Base-by-base conservation (phyloP, 257 asterid genomes). In the Solanum rostratum region DNA sequence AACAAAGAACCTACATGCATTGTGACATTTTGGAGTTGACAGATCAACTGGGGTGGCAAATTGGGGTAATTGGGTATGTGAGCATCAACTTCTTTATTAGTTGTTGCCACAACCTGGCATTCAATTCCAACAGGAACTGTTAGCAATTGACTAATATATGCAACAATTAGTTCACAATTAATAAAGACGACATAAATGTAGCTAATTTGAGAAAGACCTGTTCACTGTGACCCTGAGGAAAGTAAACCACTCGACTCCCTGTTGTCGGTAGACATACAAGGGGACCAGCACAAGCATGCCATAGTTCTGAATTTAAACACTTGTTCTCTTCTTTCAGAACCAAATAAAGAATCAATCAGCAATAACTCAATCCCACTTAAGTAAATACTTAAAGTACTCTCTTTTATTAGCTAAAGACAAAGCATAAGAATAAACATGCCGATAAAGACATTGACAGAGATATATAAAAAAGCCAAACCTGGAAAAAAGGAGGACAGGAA, bases 251-350 rank as follows among this genome's bases (percentile, higher is more conserved):
- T 2, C 99, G 97, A 83, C 95, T 92, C 55, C 99, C 99, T 22
- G 91, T 88, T 3, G 89, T 88, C 39, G 98, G 99, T 86, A 96
- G 89, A 10, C 97, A 94, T 87, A 96, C 99, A 89, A 96, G 85
- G 79, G 99, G 99, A 80, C 99, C 99, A 82, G 99, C 99, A 91
- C 99, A 96, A 50, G 99, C 99, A 89, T 96, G 99, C 99, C 99
- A 96, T 49, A 96, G 94, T 92, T 96, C 99, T 13, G 99, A 94
- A 87, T 96, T 96, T 91, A 94, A 90, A 85, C 97, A 94, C 89
- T 94, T 93, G 93, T 93, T 96, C 92, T 96, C 99, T 89, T 94
- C 99, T 94, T 87, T 82, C 92, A 93, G 43, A 79, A 92, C 52
- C 55, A 82, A 43, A 65, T 10, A 76, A 83, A 45, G 20, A 37